These are phyloP conservation scores for Neoscytalidium dimidiatum DNA, from an alignment of 2,329 filamentous ascomycete genomes.

Conservation along the genomic window DNA sequence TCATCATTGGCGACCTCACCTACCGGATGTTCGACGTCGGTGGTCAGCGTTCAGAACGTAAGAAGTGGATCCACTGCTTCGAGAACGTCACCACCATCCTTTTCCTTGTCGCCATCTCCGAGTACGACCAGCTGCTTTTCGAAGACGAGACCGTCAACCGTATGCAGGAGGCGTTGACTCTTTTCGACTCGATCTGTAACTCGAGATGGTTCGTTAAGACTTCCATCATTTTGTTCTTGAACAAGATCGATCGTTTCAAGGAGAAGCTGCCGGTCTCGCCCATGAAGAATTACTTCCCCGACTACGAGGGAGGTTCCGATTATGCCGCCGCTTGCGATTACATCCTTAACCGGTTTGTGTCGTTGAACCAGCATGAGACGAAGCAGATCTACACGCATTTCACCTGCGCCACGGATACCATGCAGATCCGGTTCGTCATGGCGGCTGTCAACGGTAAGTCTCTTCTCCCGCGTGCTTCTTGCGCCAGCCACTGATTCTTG, in stretches of 20 bases:
- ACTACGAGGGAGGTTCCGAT: constrained; percentile 88
- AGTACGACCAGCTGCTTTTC: constrained; percentile 94
- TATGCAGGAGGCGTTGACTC: constrained; percentile 71
- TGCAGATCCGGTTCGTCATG: constrained; percentile 99
- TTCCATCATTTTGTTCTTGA: constrained; percentile 71
- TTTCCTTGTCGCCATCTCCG: constrained; percentile 94
- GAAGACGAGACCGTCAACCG: constrained; percentile 87
- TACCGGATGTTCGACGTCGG: constrained; percentile 98
- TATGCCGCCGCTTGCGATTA: constrained; percentile 97
- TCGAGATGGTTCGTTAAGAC: constrained; percentile 73
- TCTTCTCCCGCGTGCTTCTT: not conserved
- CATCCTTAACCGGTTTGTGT: constrained; percentile 97
- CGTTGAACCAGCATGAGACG: constrained; percentile 96
- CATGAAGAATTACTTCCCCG: constrained; percentile 76
- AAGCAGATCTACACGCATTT: constrained; percentile 99
- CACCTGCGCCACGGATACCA: constrained; percentile 97
- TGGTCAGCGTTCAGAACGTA: constrained; percentile 91
- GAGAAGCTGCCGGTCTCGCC: constrained; percentile 72
- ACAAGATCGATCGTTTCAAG: constrained; percentile 76
- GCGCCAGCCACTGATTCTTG: not conserved
- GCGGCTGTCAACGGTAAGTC: constrained; percentile 92
- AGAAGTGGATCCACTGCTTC: constrained; percentile 99
- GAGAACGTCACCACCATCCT: constrained; percentile 97
- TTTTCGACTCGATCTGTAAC: constrained; percentile 74
- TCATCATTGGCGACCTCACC: constrained; percentile 91